phyloP scores from a whole-genome alignment of 2,329 filamentous ascomycete genomes.

The Beauveria medogensis region DNA sequence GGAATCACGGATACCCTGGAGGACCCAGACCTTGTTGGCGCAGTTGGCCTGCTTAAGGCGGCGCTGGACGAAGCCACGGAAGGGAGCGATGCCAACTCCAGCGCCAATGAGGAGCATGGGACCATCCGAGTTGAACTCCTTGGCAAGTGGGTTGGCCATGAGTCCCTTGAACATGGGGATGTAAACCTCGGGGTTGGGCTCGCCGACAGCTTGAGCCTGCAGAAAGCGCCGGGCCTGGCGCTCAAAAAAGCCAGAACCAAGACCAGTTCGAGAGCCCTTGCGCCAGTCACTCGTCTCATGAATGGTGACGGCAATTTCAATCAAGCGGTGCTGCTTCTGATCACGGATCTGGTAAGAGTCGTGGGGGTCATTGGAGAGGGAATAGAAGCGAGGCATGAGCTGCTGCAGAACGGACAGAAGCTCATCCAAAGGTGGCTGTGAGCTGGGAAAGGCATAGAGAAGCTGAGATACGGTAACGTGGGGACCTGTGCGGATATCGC shows the following conservation, averaged over 20 bases:
- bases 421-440: slow-evolving; percentile 76
- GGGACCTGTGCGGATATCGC: slow-evolving; percentile 84
- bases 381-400: slow-evolving; percentile 97
- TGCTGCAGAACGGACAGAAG: slow-evolving; percentile 74
- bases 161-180: slow-evolving; percentile 97
- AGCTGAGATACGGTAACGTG: slow-evolving; percentile 81
- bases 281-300: slow-evolving; percentile 81
- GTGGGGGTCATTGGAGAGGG: slow-evolving; percentile 90
- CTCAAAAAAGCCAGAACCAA: slow-evolving; percentile 91
- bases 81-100: slow-evolving; percentile 92
- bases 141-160: slow-evolving; percentile 93
- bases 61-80: slow-evolving; percentile 94
- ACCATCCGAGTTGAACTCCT: slow-evolving; percentile 84
- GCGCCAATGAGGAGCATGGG: slow-evolving; percentile 97
- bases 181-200: slow-evolving; percentile 53
- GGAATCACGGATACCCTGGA: slow-evolving; percentile 89
- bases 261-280: slow-evolving; percentile 64
- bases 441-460: slow-evolving; percentile 83
- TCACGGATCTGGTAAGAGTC: slow-evolving; percentile 62
- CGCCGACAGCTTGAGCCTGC: slow-evolving; percentile 55
- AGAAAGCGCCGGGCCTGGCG: slow-evolving; percentile 69
- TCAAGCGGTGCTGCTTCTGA: slow-evolving; percentile 64
- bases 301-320: slow-evolving; percentile 95
- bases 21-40: slow-evolving; percentile 95
- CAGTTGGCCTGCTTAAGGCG: slow-evolving; percentile 90